Percentiles rank a stretch among this genome's conserved stretches.
phyloP scores from a whole-genome alignment of 805 yeast genomes.

The Kodamaea lidongshanica region DNA sequence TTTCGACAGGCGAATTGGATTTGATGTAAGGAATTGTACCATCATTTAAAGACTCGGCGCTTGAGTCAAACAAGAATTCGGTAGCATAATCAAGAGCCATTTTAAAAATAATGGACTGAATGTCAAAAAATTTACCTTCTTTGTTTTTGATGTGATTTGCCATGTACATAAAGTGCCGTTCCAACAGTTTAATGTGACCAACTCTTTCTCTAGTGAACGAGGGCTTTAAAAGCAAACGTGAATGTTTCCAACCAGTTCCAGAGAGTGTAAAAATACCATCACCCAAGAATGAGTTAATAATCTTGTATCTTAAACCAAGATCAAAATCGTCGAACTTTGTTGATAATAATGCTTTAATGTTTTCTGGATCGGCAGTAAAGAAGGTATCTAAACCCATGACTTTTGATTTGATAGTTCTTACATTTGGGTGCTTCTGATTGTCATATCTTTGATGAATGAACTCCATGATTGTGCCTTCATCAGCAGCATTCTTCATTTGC shows the following conservation, averaged over 20 bases:
- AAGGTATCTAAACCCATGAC: conserved; percentile 8
- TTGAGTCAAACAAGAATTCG: conserved; percentile 30
- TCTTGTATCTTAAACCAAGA: conserved; percentile 15
- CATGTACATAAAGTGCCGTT: conserved; percentile 11
- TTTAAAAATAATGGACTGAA: conserved; percentile 7
- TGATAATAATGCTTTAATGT: conserved; percentile 18
- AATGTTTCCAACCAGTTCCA: conserved; percentile 17
- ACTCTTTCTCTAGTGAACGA: conserved; percentile 16
- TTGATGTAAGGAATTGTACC: conserved; percentile 5
- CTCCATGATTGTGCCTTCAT: conserved; percentile 18
- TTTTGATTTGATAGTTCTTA: conserved; percentile 10
- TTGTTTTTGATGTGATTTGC: conserved; percentile 7
- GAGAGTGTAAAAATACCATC: conserved; percentile 20
- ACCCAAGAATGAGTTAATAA: conserved; percentile 14
- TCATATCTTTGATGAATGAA: conserved; percentile 12
- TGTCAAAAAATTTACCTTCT: conserved; percentile 6
- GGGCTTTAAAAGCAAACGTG: conserved; percentile 18
- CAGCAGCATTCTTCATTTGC: conserved; percentile 10
- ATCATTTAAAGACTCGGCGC: conserved; percentile 28
- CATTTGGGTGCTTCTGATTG: conserved; percentile 11
- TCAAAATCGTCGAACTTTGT: conserved; percentile 18
- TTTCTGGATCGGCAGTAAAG: conserved; percentile 17
- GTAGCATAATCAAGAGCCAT: conserved; percentile 14
- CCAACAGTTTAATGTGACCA: conserved; percentile 14
- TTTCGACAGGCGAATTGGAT: conserved; percentile 5